A percentile compares a stretch with the other conserved stretches of the same genome.
phyloP scores from a whole-genome alignment of 345 rosid species.

The Atalantia buxifolia region DNA sequence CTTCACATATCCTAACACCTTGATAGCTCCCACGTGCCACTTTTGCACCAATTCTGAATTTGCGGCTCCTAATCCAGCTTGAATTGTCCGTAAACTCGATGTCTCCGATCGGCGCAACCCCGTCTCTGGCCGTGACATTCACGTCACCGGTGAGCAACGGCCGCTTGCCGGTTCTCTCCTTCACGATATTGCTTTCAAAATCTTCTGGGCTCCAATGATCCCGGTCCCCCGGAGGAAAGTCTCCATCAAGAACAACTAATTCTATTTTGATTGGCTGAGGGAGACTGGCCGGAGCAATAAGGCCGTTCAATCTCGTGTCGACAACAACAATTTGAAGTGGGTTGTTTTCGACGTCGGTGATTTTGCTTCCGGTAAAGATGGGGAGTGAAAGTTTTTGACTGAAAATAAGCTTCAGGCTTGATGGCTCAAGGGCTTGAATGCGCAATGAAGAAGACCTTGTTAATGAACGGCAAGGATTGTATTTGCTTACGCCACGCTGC shows the following conservation, averaged over 20 bases:
- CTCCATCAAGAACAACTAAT: conserved; percentile 76
- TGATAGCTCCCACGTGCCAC: conserved; percentile 46
- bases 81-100: conserved; percentile 89
- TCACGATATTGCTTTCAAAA: conserved; percentile 53
- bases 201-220: conserved; percentile 62
- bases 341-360: conserved; percentile 36
- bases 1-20: conserved; percentile 56
- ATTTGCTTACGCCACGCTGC: conserved; percentile 42
- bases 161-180: conserved; percentile 79
- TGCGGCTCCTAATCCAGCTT: conserved; percentile 88
- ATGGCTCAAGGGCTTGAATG: conserved; percentile 41
- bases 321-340: conserved; percentile 55
- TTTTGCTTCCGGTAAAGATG: conserved; percentile 72
- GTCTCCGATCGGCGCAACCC: conserved; percentile 45
- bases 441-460: conserved; percentile 44
- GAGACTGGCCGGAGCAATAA: conserved; percentile 19
- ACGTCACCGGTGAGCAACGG: conserved; percentile 87
- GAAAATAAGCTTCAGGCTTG: conserved; percentile 39
- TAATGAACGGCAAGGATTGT: conserved; percentile 21
- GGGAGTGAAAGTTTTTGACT: conserved; percentile 29
- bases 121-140: conserved; percentile 50
- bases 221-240: conserved; percentile 44
- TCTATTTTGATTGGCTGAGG: conserved; percentile 60
- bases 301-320: conserved; percentile 23
- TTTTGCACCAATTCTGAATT: conserved; percentile 70